Evolutionary conservation across 2,329 filamentous ascomycete species (phyloP), one percentile per base, ranked within the genome.

Genomic region (Aspergillus piperis): DNA sequence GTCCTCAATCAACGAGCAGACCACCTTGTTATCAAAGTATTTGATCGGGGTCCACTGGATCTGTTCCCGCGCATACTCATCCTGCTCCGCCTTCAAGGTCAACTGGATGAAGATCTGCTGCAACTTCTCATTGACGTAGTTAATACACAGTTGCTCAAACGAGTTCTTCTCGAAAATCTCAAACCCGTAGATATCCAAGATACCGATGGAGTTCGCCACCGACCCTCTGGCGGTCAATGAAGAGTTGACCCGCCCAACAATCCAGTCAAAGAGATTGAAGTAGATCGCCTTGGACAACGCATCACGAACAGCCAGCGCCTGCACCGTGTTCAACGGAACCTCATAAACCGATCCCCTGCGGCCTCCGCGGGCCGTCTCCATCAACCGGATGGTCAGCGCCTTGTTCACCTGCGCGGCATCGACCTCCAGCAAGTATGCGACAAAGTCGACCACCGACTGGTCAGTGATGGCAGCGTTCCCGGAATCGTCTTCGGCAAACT

Each of bases 121-220:
- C 60, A 99, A 82, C 78, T 99, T 99, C 80, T 99, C 95, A 77
- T 99, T 99, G 73, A 98, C 96, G 73, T 98, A 99, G 81, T 99
- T 99, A 84, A 99, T 99, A 79, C 95, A 99, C 7, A 99, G 86
- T 78, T 99, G 95, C 76, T 99, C 95, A 71, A 99, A 99, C 66
- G 91, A 97, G 81, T 99, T 99, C 80, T 94, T 95, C 75, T 99
- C 95, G 68, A 99, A 99, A 68, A 99, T 99, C 75, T 99, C 95
- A 72, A 99, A 99, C 2, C 95, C 95, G 75, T 99, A 99, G 68
- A 99, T 99, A 83, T 99, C 95, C 67, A 99, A 84, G 73, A 99
- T 98, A 73, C 95, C 95, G 67, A 99, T 95, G 2, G 91, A 91
- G 75, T 97, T 95, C 44, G 86, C 81, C 3, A 93, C 85, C 0